Base-by-base conservation (phyloP, 2,329 filamentous ascomycete species). In the Dendryphion nanum region DNA sequence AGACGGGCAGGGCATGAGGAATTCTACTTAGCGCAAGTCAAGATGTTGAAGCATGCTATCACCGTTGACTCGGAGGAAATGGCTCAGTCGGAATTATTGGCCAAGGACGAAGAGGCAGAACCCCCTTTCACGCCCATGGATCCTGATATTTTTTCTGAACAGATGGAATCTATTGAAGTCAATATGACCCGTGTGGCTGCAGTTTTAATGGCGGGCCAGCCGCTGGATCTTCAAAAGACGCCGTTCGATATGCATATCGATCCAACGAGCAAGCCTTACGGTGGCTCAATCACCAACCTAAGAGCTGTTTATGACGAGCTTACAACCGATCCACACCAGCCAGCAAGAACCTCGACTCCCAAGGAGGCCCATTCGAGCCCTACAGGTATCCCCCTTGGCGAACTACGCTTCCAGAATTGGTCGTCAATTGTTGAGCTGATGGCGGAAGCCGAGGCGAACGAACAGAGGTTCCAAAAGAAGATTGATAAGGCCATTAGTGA, bases 391-490 rank as follows among this genome's bases (percentile, higher is more conserved):
- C 60, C 69, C 0, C 51, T 75, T 12, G 67, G 66, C 26, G 61
- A 69, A 16, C 55, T 76, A 12, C 67, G 74, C 24, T 77, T 71
- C 52, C 63, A 67, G 41, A 75, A 75, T 41, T 78, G 75, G 75
- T 59, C 66, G 33, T 57, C 57, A 6, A 59, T 77, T 32, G 70
- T 73, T 36, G 64, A 71, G 34, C 56, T 77, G 35, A 62, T 77
- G 42, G 53, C 51, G 16, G 50, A 65, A 13, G 68, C 68, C 7
- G 57, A 66, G 36, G 33, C 35, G 6, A 44, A 45, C 34, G 45
- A 62, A 19, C 20, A n/a, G n/a, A 35, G 36, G 32, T 38, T 42
- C 16, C n/a, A n/a, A n/a, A n/a, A n/a, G n/a, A n/a, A n/a, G n/a
- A n/a, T n/a, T n/a, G n/a, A n/a, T n/a, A n/a, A n/a, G n/a, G n/a